Percentiles rank a stretch among this genome's conserved stretches.
phyloP scores from a whole-genome alignment of 164 flowering plant species.

The Akebia trifoliata region DNA sequence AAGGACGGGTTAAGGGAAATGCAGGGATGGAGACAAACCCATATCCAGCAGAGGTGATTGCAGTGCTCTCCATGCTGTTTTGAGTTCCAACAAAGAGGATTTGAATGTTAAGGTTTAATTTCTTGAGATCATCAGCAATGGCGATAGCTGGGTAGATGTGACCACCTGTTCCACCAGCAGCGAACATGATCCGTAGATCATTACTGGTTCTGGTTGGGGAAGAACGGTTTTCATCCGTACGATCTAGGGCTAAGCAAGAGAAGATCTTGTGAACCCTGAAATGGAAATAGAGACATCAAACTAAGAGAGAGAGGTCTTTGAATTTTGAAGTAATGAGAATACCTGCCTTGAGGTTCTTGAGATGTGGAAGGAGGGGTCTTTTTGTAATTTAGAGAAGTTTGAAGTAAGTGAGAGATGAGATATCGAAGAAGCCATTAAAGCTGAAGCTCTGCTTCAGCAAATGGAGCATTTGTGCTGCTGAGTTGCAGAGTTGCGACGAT shows the following conservation, averaged over 20 bases:
- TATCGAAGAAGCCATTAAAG: too few relatives aligned
- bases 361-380: too few relatives aligned
- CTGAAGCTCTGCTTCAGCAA: too few relatives aligned
- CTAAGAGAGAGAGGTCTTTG: too few relatives aligned
- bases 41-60: slow-evolving; percentile 51
- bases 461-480: too few relatives aligned
- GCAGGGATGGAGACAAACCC: slow-evolving; percentile 43
- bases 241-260: slow-evolving; percentile 20
- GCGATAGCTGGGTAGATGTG: slow-evolving; percentile 73
- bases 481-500: too few relatives aligned
- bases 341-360: too few relatives aligned
- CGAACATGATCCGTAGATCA: slow-evolving; percentile 41
- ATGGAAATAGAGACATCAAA: too few relatives aligned
- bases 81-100: slow-evolving; percentile 57
- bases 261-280: slow-evolving; percentile 15
- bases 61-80: slow-evolving; percentile 57
- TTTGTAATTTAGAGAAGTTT: too few relatives aligned
- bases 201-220: not conserved
- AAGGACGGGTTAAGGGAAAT: slow-evolving; percentile 37
- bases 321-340: too few relatives aligned
- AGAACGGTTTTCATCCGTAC: slow-evolving; percentile 1
- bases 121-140: slow-evolving; percentile 68
- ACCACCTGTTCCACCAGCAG: slow-evolving; percentile 78
- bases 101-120: slow-evolving; percentile 28
- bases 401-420: too few relatives aligned